These are phyloP conservation scores for Cyanidium caldarium DNA, from an alignment of 23 red algal genomes.

Conservation along the genomic window DNA sequence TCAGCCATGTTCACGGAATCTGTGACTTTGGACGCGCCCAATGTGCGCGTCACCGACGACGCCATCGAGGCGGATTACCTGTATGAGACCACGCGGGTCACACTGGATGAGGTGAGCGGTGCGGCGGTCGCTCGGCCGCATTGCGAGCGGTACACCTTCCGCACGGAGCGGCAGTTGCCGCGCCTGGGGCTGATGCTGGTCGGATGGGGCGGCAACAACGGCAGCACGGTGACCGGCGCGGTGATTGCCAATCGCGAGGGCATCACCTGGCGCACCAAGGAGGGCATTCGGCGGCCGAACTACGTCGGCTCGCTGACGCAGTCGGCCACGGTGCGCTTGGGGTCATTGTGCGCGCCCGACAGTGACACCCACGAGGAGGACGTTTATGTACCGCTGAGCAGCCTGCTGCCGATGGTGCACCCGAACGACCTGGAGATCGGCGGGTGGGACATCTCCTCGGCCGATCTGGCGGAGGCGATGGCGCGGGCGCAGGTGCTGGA, in stretches of 20 bases:
- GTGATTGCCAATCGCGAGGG: conserved; percentile 59
- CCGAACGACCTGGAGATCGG: conserved; percentile 77
- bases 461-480: conserved; percentile 73
- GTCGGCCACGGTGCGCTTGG: conserved; percentile 76
- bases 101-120: conserved; percentile 8
- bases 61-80: conserved; percentile 25
- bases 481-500: conserved; percentile 72
- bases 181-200: conserved; percentile 85
- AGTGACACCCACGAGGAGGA: conserved; percentile 36
- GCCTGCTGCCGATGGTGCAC: conserved; percentile 73
- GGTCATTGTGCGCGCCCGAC: conserved; percentile 2
- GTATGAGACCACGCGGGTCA: conserved; percentile 36
- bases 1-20: not conserved
- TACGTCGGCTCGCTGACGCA: conserved; percentile 72
- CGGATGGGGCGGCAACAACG: conserved; percentile 95
- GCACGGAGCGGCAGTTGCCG: conserved; percentile 46
- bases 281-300: conserved; percentile 40
- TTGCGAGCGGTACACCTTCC: conserved; percentile 29
- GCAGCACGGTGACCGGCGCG: conserved; percentile 65
- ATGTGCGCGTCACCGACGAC: conserved; percentile 13
- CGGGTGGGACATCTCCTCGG: conserved; percentile 89
- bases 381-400: conserved; percentile 61
- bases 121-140: conserved; percentile 17
- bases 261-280: conserved; percentile 83
- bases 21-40: conserved; percentile 19